Base-by-base conservation (phyloP, 257 asterid species). In the Echium plantagineum region DNA sequence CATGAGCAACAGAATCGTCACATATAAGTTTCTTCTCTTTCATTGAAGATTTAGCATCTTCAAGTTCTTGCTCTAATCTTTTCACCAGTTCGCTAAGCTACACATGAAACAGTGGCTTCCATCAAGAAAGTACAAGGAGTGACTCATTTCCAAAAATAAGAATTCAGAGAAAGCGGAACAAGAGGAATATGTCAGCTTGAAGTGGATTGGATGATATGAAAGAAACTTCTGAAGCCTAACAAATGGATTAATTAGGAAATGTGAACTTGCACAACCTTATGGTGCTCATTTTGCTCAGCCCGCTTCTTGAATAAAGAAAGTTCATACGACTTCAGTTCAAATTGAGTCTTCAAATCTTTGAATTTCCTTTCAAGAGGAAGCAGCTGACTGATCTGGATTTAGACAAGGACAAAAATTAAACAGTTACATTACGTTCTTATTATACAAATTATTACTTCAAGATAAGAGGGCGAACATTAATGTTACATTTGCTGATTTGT, bases 241-340 rank as follows among this genome's bases (percentile, higher is more conserved):
- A 53, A 53, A 21, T 18, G 24, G 1, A 12, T 47, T 48, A 46
- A 20, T 32, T 24, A 13, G 9, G 16, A 21, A 13, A 49, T 42
- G 51, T 31, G 38, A 55, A 46, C 18, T 51, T 22, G 28, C 42
- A 22, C 75, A 71, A 93, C 99, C 99, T 93, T 90, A 73, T 93
- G 97, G 77, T 93, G 96, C 83, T 89, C 99, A 66, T 85, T 86
- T 68, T 93, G 97, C 80, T 83, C 85, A 17, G 94, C 96, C 80
- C 97, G 80, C 74, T 71, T 81, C 81, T 89, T 94, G 51, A 75
- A 61, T 69, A 93, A 83, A 31, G 90, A 80, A 65, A 93, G 96
- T 69, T 93, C 99, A 72, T 86, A 88, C 56, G 91, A 80, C 77
- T 89, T 85, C 78, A 93, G 94, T 75, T 86, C 99, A 72, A 86